Evolutionary conservation across 2,329 filamentous ascomycete species (phyloP), one percentile per base, ranked within the genome.

Genomic region (Davidsoniella australis): DNA sequence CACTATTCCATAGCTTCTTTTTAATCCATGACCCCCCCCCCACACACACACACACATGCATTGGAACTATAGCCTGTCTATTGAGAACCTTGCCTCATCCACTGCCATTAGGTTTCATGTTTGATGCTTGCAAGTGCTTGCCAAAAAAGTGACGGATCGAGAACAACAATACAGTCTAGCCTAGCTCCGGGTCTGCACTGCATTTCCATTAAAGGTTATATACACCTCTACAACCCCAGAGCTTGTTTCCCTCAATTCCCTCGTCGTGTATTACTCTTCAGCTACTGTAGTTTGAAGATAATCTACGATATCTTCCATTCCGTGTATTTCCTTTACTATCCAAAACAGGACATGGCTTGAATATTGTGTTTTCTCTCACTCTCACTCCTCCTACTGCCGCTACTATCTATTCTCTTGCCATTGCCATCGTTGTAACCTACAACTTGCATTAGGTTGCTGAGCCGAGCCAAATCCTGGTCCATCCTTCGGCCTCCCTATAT

Each of bases 151-250:
- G 29, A 33, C 41, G 41, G 29, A 43, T 29, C 29, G 23, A 29
- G 23, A 26, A 4, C 29, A 12, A 23, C 5, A 23, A 23, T 26
- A 10, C 14, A 5, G 10, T n/a, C n/a, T 8, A 26, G 41, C 20
- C 41, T 33, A 33, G 29, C 29, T 33, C 29, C 29, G 29, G 29
- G 16, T 23, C 40, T 33, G 40, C 33, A 29, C 24, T 49, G 16
- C 9, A 44, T 38, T 33, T 44, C 47, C 41, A n/a, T 23, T 43
- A 49, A 49, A 49, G 47, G 47, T 49, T 49, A 49, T 49, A 49
- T 49, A 49, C 47, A 41, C n/a, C 47, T 48, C 38, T 24, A 33
- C 10, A 24, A 48, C 40, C 46, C 48, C 51, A 44, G 43, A 45
- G 41, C 26, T 47, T 53, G 26, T 23, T 24, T 20, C 14, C 20